These are phyloP conservation scores for Takakia lepidozioides DNA, from an alignment of 225 moss, liverwort and hornwort species.

Conservation along the genomic window DNA sequence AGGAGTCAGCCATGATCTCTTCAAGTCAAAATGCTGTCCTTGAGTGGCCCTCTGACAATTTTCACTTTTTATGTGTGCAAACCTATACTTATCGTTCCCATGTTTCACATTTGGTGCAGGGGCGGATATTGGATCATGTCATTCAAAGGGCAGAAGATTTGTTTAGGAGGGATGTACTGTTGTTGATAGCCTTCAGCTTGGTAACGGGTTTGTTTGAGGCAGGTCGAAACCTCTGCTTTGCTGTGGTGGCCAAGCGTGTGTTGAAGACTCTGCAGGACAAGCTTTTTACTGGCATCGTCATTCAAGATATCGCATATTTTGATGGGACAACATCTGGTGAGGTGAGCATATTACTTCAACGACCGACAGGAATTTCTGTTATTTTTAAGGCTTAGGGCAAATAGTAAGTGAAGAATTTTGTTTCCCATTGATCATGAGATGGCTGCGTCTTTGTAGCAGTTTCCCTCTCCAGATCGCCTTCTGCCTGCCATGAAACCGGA, in stretches of 20 bases:
- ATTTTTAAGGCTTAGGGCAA: too few species aligned
- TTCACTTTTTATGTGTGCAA: too few species aligned
- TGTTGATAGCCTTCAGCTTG: constrained; percentile 81
- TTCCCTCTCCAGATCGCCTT: too few species aligned
- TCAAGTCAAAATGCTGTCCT: too few species aligned
- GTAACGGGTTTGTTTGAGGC: constrained; percentile 89
- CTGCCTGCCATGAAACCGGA: too few species aligned
- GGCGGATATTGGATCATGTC: constrained; percentile 87
- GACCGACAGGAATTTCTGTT: too few species aligned
- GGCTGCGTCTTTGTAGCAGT: too few species aligned
- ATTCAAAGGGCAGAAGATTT: constrained; percentile 57
- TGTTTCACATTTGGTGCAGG: constrained; percentile 78
- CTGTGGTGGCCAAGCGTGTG: constrained; percentile 96
- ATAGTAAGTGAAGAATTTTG: too few species aligned
- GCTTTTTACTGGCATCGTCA: constrained; percentile 85
- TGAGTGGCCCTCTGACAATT: too few species aligned
- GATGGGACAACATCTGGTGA: constrained; percentile 99
- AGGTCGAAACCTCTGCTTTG: constrained; percentile 89
- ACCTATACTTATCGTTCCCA: too few species aligned
- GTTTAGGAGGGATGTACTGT: constrained; percentile 73
- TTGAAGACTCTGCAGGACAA: constrained; percentile 96
- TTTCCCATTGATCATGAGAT: too few species aligned
- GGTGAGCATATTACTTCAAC: constrained; percentile 57
- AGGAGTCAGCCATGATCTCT: too few species aligned
- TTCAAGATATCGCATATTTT: constrained; percentile 98